Evolutionary conservation across 192 early-diverging fungal species (phyloP), one percentile per base, ranked within the genome.

Genomic region (Backusella tarrabulga): DNA sequence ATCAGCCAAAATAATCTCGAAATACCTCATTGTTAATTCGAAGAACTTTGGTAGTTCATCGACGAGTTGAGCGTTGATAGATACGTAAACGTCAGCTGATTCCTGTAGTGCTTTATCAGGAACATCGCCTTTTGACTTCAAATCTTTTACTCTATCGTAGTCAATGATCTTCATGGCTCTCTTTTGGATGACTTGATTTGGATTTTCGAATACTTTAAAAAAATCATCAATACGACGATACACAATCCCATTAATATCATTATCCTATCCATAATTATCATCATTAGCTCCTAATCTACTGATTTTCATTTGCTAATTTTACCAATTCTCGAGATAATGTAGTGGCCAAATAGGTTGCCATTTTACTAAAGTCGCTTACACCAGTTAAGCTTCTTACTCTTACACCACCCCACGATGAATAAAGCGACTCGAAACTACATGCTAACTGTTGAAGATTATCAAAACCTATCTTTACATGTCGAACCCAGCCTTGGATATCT

Each of bases 101-200:
- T 93, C 90, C 34, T 87, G 83, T 36, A 94, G 83, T 34, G 86
- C 81, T 76, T 93, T 93, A 77, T 93, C 92, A 26, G 86, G 81
- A 86, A 82, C 79, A 67, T 92, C 92, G 0, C 90, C 90, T 68
- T 86, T 86, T 11, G 83, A 84, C 66, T 87, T 86, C 42, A 93
- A 88, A 38, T 85, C 85, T 71, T 81, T 83, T 2, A 84, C 91
- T n/a, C 91, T 81, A 72, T 94, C 93, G 77, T 90, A 91, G 76
- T 95, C 94, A n/a, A 95, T 72, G 46, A 90, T 74, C 74, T 95
- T 95, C 63, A 89, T 81, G 3, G 90, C 90, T 4, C 94, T 82
- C 73, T 95, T 95, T 69, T 89, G 88, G 81, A 95, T 93, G 6
- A 95, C 86, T 40, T 91, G 84, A 19, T 84, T 80, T 4, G 92